Evolutionary conservation across 2,329 filamentous ascomycete species (phyloP).

Genomic region (Pseudogymnoascus sp.): DNA sequence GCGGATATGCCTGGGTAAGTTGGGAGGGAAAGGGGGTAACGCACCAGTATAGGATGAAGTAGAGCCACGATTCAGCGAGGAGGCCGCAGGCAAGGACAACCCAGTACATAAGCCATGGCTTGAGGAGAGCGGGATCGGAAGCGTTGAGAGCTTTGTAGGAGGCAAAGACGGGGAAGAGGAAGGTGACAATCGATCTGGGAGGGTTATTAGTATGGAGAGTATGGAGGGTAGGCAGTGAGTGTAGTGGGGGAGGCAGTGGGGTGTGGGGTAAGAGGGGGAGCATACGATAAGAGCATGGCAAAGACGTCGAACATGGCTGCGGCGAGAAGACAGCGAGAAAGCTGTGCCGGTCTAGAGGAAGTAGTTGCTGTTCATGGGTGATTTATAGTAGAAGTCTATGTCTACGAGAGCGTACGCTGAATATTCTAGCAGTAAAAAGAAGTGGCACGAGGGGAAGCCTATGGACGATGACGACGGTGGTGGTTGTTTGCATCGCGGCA

Average conservation of each 20-base stretch:
- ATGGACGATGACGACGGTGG: neutral
- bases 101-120: conserved; percentile 99
- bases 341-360: neutral
- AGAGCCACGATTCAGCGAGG: conserved; percentile 77
- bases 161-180: conserved; percentile 91
- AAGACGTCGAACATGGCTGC: conserved; percentile 65
- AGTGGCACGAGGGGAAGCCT: neutral
- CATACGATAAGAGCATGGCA: conserved; percentile 66
- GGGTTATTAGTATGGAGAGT: conserved; percentile 16
- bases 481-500: conserved; percentile 5
- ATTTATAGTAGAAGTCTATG: neutral
- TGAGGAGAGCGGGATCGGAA: conserved; percentile 76
- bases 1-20: neutral
- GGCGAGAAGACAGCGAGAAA: conserved; percentile 3
- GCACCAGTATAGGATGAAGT: conserved; percentile 77
- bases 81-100: conserved; percentile 77
- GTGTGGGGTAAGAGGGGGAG: conserved; percentile 18
- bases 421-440: neutral
- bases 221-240: conserved; percentile 1
- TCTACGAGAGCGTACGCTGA: neutral
- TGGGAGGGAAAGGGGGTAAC: conserved; percentile 15
- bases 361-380: conserved; percentile 1
- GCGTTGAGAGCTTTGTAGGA: conserved; percentile 97
- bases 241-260: conserved; percentile 16
- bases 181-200: conserved; percentile 70